phyloP scores from a whole-genome alignment of 2,329 filamentous ascomycete genomes.

The Apiospora marii region DNA sequence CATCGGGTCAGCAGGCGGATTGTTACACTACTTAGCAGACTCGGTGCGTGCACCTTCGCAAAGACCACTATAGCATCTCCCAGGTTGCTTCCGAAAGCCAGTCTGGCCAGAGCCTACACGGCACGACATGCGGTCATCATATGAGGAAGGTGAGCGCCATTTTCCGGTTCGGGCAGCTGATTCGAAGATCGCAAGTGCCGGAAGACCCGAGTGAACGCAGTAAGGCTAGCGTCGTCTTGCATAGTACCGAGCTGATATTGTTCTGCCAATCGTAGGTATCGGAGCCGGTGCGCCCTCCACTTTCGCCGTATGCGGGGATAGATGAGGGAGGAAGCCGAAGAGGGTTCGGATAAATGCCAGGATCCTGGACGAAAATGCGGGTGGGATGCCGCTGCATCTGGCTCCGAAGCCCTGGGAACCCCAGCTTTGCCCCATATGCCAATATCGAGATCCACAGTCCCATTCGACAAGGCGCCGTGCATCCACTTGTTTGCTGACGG shows the following conservation, averaged over 20 bases:
- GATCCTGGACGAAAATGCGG: not conserved
- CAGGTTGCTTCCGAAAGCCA: not conserved
- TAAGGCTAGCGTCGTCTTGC: slow-evolving; percentile 19
- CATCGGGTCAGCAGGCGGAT: not conserved
- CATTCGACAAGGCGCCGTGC: not conserved
- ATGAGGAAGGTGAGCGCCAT: not conserved
- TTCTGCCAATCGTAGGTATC: not conserved
- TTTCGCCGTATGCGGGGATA: not conserved
- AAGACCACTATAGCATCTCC: not conserved
- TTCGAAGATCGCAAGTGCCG: not conserved
- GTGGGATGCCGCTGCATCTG: not conserved
- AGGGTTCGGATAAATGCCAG: not conserved
- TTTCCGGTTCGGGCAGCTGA: not conserved
- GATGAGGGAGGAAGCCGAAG: not conserved
- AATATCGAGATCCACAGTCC: not conserved
- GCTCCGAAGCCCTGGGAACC: slow-evolving; percentile 3
- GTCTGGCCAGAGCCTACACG: not conserved
- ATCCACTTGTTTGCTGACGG: not conserved
- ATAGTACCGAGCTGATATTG: slow-evolving; percentile 12
- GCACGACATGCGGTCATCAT: not conserved
- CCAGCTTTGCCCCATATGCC: not conserved
- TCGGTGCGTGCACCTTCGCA: too few species aligned
- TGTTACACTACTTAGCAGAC: not conserved
- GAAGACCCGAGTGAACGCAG: not conserved
- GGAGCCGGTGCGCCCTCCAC: not conserved